phyloP scores from a whole-genome alignment of 2,329 filamentous ascomycete species.

The Neonectria coccinea region DNA sequence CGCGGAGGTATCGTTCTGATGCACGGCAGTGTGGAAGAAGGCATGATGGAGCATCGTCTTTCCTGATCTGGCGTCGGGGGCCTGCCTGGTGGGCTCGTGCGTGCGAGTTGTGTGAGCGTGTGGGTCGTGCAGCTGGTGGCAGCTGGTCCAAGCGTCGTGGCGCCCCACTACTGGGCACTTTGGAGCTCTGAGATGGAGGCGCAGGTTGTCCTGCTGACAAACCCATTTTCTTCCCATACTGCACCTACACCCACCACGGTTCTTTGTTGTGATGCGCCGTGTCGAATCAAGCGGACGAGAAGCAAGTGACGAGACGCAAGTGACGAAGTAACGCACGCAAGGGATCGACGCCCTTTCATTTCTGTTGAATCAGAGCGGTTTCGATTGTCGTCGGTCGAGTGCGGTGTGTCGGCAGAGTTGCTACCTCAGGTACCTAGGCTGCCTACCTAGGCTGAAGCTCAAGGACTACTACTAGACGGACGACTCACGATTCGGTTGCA shows the following conservation, averaged over 20 bases:
- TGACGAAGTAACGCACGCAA: not conserved
- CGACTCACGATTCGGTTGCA: not conserved
- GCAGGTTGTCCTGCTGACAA: slow-evolving; percentile 41
- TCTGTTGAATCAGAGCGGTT: not conserved
- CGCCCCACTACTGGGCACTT: slow-evolving; percentile 13
- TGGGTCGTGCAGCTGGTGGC: slow-evolving; percentile 8
- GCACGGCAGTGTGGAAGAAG: not conserved
- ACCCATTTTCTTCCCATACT: slow-evolving; percentile 33
- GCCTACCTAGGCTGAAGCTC: not conserved
- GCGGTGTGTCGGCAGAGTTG: not conserved
- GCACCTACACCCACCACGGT: slow-evolving; percentile 13
- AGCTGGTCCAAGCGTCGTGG: slow-evolving; percentile 21
- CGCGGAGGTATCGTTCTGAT: not conserved
- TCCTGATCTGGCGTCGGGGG: not conserved
- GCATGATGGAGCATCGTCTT: slow-evolving; percentile 3
- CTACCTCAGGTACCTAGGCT: no score
- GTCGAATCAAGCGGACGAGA: slow-evolving; percentile 2
- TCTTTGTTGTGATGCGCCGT: not conserved
- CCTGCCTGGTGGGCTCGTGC: not conserved
- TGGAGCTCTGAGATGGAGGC: slow-evolving; percentile 1
- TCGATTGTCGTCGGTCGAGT: not conserved
- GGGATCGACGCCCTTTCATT: not conserved
- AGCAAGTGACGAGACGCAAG: not conserved
- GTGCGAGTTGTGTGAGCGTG: slow-evolving; percentile 1
- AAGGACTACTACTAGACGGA: no score